Base-by-base conservation (phyloP, 805 yeast genomes). In the Suhomyces faveliae region DNA sequence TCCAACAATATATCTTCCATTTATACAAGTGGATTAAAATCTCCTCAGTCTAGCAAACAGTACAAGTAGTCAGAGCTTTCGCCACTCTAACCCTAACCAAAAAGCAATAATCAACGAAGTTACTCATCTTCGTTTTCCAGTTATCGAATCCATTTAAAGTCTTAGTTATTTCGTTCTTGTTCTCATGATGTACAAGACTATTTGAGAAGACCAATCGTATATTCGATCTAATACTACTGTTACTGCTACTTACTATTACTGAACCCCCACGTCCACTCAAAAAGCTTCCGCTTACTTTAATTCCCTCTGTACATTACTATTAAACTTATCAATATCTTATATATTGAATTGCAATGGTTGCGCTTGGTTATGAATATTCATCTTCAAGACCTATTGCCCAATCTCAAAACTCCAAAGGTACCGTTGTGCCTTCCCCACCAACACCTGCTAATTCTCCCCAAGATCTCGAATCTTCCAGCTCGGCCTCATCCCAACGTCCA, bases 341-440 rank as follows among this genome's bases (percentile, higher is more conserved):
- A 40, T 41, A 25, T 35, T 45, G 30, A 33, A 33, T 35, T 46
- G 49, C 25, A 19, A 49, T 55, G 55, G 57, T 55, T 33, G 50
- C 57, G 13, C 50, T 55, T 30, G 41, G 37, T 37, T 56, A 55
- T 25, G 13, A 46, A 13, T 52, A 49, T 42, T 38, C 51, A 17
- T 27, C 50, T 24, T 25, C 43, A 42, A 22, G 35, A 43, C 33
- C 23, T 22, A 35, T 12, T 23, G 11, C 38, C 8, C 20, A 22
- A 35, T 29, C 23, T 6, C 33, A 27, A 17, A 21, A 25, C 20
- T 12, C 27, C 25, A n/a, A 27, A 15, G 21, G 21, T n/a, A n/a
- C 44, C 8, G 21, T 25, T 13, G 12, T 42, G 19, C 45, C 43
- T 17, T 20, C 44, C n/a, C 41, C 44, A 13, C 50, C 49, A 11